Percentiles rank a stretch among this genome's conserved stretches.
These are phyloP conservation scores for Cercospora brassicicola DNA, from an alignment of 2,329 filamentous ascomycete genomes.

Conservation along the genomic window DNA sequence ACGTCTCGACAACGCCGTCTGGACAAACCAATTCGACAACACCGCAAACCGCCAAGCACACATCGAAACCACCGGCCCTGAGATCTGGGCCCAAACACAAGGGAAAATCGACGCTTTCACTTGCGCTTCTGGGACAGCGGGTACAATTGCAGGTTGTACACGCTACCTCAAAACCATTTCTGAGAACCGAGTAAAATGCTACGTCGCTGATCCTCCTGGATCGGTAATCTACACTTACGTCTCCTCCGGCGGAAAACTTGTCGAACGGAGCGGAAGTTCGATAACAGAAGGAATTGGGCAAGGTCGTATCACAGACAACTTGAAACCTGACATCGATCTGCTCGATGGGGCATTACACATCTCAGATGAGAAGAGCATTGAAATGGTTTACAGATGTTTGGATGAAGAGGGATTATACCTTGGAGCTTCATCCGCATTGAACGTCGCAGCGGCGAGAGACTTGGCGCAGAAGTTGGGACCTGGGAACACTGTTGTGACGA, in stretches of 20 bases:
- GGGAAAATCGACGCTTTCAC: conserved; percentile 92
- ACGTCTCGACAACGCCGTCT: conserved; percentile 80
- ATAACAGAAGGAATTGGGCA: conserved; percentile 99
- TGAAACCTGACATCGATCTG: conserved; percentile 78
- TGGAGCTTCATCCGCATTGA: conserved; percentile 88
- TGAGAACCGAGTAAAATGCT: conserved; percentile 76
- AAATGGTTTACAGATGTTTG: conserved; percentile 95
- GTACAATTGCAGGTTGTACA: conserved; percentile 85
- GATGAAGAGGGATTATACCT: conserved; percentile 96
- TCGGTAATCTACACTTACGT: conserved; percentile 93
- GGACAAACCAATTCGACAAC: conserved; percentile 99
- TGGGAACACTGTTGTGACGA: conserved; percentile 87
- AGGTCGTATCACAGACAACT: conserved; percentile 92
- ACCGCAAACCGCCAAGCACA: conserved; percentile 89
- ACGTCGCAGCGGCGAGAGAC: conserved; percentile 93
- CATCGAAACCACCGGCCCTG: conserved; percentile 93
- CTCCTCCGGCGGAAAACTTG: conserved; percentile 75
- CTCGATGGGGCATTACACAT: conserved; percentile 84
- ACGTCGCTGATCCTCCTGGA: conserved; percentile 90
- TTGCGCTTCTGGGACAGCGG: conserved; percentile 88
- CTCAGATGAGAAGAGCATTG: conserved; percentile 88
- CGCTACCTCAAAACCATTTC: conserved; percentile 83
- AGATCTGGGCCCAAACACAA: conserved; percentile 90
- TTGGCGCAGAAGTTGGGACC: conserved; percentile 86
- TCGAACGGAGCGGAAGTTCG: conserved; percentile 77